Evolutionary conservation across 257 asterid species (phyloP), one percentile per base, ranked within the genome.

Genomic region (Capsicum chinense): DNA sequence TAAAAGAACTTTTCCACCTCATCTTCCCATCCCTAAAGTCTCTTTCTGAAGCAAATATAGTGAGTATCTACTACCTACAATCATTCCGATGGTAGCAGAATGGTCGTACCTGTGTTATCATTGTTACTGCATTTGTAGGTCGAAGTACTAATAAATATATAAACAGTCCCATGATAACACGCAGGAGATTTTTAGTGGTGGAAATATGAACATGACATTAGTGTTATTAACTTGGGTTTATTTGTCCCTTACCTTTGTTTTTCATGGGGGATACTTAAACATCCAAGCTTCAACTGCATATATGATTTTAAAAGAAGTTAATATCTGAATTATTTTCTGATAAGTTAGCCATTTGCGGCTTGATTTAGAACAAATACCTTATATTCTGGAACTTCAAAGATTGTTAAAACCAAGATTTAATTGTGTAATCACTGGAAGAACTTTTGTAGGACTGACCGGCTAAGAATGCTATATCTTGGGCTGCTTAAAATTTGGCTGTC

Each of bases 1-100:
- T 96, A 82, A 97, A 95, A 93, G 97, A 97, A 87, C 89, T 95
- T 78, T 95, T 97, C 92, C 97, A 92, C 88, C 97, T 97, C 91
- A 93, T 97, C 76, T 95, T 95, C 80, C 98, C 97, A 83, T 93
- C 98, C 87, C 93, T 97, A 84, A 97, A 92, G 88, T 91, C 99
- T 89, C 98, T 97, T 90, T 93, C 97, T 69, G 99, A 97, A 87
- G 88, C 94, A 67, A 93, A 94, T 62, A 90, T 97, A 78, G 98
- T 95, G 89, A 97, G 98, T 90, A 52, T 37, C 79, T 88, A 85
- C 90, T 71, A 83, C 82, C 33, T 26, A 26, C 33, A 26, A 26
- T 26, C 33, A 26, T 26, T 26, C 33, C 33, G 33, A 26, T 26
- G 33, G 33, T 26, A 26, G 33, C 33, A 26, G 33, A 26, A 26